A percentile compares a stretch with the other conserved stretches of the same genome.
phyloP scores from a whole-genome alignment of 2,329 filamentous ascomycete species.

The Raffaelea arxii region DNA sequence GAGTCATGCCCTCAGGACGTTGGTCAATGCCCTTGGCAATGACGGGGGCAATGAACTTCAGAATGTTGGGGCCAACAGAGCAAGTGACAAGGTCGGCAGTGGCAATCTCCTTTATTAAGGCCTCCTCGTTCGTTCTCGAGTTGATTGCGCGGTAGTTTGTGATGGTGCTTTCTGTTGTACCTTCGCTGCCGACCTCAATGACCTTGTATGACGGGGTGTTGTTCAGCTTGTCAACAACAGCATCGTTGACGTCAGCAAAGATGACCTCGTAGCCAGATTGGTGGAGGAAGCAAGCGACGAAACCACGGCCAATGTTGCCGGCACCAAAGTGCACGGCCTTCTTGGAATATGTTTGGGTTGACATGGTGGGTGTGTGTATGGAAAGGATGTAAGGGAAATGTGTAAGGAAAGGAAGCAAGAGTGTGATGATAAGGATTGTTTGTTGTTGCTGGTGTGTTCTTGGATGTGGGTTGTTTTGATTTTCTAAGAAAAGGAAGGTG shows the following conservation, averaged over 20 bases:
- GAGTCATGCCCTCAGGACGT: conserved; percentile 54
- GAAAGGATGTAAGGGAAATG: background rate
- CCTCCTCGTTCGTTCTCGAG: conserved; percentile 73
- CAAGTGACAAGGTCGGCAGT: conserved; percentile 89
- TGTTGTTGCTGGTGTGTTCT: too few species aligned
- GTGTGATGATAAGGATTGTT: background rate
- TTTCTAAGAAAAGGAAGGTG: background rate
- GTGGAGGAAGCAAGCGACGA: conserved; percentile 86
- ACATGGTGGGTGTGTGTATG: background rate
- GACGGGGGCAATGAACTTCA: conserved; percentile 91
- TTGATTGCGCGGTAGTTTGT: conserved; percentile 97
- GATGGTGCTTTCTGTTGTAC: conserved; percentile 72
- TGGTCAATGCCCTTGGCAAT: conserved; percentile 89
- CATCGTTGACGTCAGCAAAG: conserved; percentile 89
- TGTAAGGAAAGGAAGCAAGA: background rate
- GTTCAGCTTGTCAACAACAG: conserved; percentile 72
- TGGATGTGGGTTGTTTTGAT: background rate
- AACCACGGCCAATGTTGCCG: conserved; percentile 78
- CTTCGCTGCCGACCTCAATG: conserved; percentile 81
- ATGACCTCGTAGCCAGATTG: conserved; percentile 92
- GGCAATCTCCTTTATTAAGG: conserved; percentile 76
- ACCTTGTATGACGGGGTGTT: conserved; percentile 71
- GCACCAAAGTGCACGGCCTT: conserved; percentile 45
- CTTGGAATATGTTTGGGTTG: background rate
- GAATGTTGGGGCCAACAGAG: conserved; percentile 90